Conservation (phyloP, 106 monocot genomes). For the Agapanthus africanus region DNA sequence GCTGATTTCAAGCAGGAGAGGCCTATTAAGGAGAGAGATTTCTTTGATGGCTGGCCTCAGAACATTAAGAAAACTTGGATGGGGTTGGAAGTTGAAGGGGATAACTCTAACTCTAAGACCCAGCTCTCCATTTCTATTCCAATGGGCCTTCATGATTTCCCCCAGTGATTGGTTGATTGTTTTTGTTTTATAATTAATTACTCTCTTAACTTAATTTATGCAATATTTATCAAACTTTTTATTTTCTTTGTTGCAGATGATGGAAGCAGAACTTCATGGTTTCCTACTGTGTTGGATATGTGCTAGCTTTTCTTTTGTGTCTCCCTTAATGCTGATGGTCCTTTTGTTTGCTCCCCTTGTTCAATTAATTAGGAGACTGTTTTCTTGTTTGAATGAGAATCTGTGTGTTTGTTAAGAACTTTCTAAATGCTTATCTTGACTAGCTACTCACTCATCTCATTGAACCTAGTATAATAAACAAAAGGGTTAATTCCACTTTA, state of each 20-base stretch:
- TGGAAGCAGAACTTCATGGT: neutral
- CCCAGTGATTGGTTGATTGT: neutral
- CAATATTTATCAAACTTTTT: neutral
- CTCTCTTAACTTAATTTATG: neutral
- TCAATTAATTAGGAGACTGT: neutral
- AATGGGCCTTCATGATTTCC: conserved; percentile 12
- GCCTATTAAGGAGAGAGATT: conserved; percentile 22
- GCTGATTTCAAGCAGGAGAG: conserved; percentile 34
- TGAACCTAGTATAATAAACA: neutral
- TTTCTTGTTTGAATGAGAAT: no score
- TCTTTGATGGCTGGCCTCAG: conserved; percentile 66
- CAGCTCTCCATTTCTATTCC: conserved; percentile 76
- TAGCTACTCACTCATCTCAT: no score
- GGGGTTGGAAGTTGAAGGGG: conserved; percentile 26
- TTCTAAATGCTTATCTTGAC: neutral
- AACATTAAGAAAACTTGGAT: conserved; percentile 31
- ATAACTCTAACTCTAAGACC: conserved; percentile 27
- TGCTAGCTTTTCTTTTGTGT: neutral
- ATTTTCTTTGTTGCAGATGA: neutral
- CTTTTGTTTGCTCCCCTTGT: neutral
- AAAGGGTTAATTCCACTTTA: no score
- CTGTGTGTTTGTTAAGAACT: neutral
- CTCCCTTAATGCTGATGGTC: neutral
- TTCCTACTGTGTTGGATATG: neutral
- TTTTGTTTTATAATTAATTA: neutral